Evolutionary conservation across 2,329 filamentous ascomycete genomes (phyloP).

Genomic region (Diaporthe vexans): DNA sequence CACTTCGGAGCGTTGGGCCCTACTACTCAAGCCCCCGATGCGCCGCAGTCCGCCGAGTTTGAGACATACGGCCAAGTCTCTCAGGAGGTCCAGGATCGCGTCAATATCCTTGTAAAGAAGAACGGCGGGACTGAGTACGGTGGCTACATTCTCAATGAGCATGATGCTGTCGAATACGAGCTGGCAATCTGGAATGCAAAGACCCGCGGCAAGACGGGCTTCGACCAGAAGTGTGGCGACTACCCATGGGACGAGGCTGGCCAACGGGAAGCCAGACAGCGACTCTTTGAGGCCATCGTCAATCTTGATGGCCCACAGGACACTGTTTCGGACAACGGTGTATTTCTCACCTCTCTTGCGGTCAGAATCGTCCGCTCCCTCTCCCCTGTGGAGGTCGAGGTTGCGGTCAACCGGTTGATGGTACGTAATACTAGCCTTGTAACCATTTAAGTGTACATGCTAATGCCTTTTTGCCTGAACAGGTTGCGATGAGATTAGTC

Average conservation of each 20-base stretch:
- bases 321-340: not conserved
- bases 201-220: not conserved
- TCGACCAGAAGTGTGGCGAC: not conserved
- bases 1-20: too few relatives aligned
- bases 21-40: too few relatives aligned
- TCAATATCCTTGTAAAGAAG: not conserved
- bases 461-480: not conserved
- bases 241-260: not conserved
- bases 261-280: not conserved
- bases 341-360: not conserved
- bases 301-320: not conserved
- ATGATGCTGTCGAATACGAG: not conserved
- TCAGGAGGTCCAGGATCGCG: not conserved
- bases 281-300: not conserved
- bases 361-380: not conserved
- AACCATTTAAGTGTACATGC: too few relatives aligned
- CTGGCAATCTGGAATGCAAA: not conserved
- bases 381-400: not conserved
- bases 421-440: not conserved
- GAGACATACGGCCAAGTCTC: not conserved
- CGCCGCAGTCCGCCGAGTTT: not conserved
- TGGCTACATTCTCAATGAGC: not conserved
- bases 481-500: not conserved
- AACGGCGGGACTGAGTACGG: fast-evolving
- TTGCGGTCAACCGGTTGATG: not conserved